phyloP scores from a whole-genome alignment of 352 stramenopile genomes.

The Globisporangium polare region DNA sequence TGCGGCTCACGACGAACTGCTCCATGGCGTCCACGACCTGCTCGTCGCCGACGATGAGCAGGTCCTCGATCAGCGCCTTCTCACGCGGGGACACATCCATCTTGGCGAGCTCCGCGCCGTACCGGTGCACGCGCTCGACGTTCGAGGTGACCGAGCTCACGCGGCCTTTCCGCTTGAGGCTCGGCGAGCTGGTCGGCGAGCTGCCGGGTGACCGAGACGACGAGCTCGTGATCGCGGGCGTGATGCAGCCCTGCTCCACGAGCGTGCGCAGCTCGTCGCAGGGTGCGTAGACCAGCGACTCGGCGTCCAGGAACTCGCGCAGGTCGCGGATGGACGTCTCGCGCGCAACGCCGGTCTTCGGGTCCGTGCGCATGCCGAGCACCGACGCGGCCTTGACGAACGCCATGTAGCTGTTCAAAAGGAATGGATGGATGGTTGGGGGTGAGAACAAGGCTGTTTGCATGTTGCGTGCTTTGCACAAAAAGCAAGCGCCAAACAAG shows the following conservation, averaged over 20 bases:
- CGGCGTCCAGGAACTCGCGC: conserved; percentile 41
- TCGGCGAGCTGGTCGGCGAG: conserved; percentile 42
- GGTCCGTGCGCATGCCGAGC: conserved; percentile 34
- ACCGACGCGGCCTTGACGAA: conserved; percentile 47
- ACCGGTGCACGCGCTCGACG: conserved; percentile 62
- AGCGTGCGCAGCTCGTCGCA: conserved; percentile 71
- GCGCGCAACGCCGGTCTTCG: conserved; percentile 10
- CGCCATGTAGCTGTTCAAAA: conserved; percentile 22
- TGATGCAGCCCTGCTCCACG: conserved; percentile 70
- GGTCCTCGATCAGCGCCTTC: conserved; percentile 58
- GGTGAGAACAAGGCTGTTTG: background rate
- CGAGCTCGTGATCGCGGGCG: conserved; percentile 31
- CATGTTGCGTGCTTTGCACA: background rate
- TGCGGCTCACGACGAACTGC: conserved; percentile 59
- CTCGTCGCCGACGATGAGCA: conserved; percentile 67
- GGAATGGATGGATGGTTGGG: background rate
- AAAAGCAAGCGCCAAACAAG: background rate
- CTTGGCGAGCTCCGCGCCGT: conserved; percentile 55
- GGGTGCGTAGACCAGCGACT: conserved; percentile 68
- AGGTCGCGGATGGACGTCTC: conserved; percentile 44
- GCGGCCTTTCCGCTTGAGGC: conserved; percentile 70
- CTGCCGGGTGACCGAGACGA: conserved; percentile 4
- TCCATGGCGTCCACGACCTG: conserved; percentile 79
- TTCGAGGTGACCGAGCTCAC: conserved; percentile 67
- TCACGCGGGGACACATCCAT: conserved; percentile 69